Evolutionary conservation across 805 yeast genomes (phyloP), one percentile per base, ranked within the genome.

Genomic region (Danielia oregonensis): DNA sequence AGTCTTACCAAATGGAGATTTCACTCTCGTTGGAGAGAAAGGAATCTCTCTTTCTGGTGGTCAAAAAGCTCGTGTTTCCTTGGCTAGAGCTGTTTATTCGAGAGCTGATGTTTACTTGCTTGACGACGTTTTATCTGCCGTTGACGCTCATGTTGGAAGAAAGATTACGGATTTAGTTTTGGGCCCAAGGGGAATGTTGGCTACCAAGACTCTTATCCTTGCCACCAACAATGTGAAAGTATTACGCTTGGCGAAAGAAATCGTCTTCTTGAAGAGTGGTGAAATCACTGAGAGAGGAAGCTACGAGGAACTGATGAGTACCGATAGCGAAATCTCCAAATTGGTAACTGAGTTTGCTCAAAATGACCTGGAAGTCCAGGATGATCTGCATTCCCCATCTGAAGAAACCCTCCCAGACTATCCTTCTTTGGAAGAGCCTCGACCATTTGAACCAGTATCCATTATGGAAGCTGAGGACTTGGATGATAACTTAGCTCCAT

Each of bases 101-200:
- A 60, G 78, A 35, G 68, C 74, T 2, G 84, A 79, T 54, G 63
- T 79, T 5, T 72, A 74, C 39, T 51, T 81, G 25, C 45, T 81
- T 35, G 88, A 81, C 59, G 88, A 81, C 51, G 68, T 81, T 17
- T 60, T 81, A 37, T 73, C 82, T 44, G 87, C 87, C 2, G 88
- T 81, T 13, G 88, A 81, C 60, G 78, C 84, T 2, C 80, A 80
- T 51, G 88, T 81, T 32, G 78, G 82, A 29, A 71, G 65, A 40
- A 71, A 68, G 34, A 72, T 78, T 34, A 69, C 75, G 42, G 63
- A 72, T 5, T 48, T 67, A 24, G 82, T 79, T 11, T 46, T 61
- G 32, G 37, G 59, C 25, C 50, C 78, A 12, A 63, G 68, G 23
- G 84, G 84, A 17, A 44, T 79, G 10, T 57, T 79, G 32, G 59